A percentile compares a stretch with the other conserved stretches of the same genome.
Conservation (phyloP, 768 basidiomycete genomes). For the Strobilomyces confusus region DNA sequence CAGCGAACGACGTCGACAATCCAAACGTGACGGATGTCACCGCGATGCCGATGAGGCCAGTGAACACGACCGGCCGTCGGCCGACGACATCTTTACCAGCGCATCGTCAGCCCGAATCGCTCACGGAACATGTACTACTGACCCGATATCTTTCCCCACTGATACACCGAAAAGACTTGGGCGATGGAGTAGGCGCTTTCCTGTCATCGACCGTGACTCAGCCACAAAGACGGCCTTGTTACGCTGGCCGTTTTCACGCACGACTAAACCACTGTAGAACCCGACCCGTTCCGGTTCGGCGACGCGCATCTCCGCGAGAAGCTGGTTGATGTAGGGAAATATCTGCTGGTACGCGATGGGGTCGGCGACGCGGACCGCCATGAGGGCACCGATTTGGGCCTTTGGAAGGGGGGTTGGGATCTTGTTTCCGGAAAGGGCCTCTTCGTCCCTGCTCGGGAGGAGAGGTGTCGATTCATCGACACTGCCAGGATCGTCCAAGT, state of each 20-base stretch:
- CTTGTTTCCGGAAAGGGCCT: too few relatives aligned
- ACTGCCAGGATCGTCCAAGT: too few relatives aligned
- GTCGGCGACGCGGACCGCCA: background rate
- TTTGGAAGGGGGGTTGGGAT: background rate
- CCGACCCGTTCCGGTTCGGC: slow-evolving; percentile 60
- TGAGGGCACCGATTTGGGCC: background rate
- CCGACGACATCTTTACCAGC: slow-evolving; percentile 48
- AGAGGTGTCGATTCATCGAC: too few relatives aligned
- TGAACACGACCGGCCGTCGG: slow-evolving; percentile 57
- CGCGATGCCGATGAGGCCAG: slow-evolving; percentile 48
- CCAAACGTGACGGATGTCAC: slow-evolving; percentile 51
- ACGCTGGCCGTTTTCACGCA: slow-evolving; percentile 30
- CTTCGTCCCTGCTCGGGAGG: too few relatives aligned
- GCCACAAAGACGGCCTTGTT: background rate
- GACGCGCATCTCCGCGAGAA: slow-evolving; percentile 38
- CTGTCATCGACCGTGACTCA: slow-evolving; percentile 32
- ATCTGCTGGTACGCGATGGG: background rate
- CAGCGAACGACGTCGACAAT: slow-evolving; percentile 46
- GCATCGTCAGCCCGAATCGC: background rate
- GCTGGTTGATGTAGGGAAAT: background rate
- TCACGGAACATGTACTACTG: too few relatives aligned
- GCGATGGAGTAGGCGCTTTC: slow-evolving; percentile 60
- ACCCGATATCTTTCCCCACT: slow-evolving; percentile 58
- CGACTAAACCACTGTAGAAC: slow-evolving; percentile 63
- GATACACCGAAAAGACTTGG: slow-evolving; percentile 56